Evolutionary conservation across 176 grass and related monocot genomes (phyloP), one percentile per base, ranked within the genome.

Genomic region (Eleusine coracana): DNA sequence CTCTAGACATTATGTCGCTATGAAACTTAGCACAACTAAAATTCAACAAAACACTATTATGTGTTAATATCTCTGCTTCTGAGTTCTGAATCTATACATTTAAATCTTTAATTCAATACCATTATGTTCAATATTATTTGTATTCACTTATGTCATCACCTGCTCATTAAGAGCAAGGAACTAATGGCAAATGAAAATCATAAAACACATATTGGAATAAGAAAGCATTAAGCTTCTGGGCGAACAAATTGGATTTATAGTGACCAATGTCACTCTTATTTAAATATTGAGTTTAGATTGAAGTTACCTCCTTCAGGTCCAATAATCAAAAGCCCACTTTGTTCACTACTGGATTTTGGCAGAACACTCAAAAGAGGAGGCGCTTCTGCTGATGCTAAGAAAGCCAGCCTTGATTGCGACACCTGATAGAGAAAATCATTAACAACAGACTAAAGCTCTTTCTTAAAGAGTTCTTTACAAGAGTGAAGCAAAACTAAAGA

Each of bases 301-400:
- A 7, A 7, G 20, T 61, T 86, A 91, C 92, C 96, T 81, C 96
- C 96, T 92, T 95, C 96, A 65, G 91, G 96, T 49, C 96, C 96
- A 88, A 98, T 37, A 88, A 98, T 88, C 34, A 98, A 75, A 83
- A 93, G 14, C 70, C 96, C 92, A 11, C 34, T 98, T 49, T 93
- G 79, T 62, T 93, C 85, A n/a, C 13, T 58, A 18, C 49, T 76
- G 17, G 77, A 92, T 25, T 89, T 79, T 5, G 91, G 71, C 74
- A 98, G 86, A 76, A 77, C 31, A 20, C 73, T 93, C 60, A 95
- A 77, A 70, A 98, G 85, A 45, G 96, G 91, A 70, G 89, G 88
- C 4, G 89, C 89, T 92, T 95, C 96, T 75, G 96, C 96, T 59
- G 89, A 90, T 75, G 96, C 96, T 72, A 98, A 25, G 88, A 93